A percentile compares a stretch with the other conserved stretches of the same genome.
These are phyloP conservation scores for Quercus cerris DNA, from an alignment of 306 rosid genomes.

Conservation along the genomic window DNA sequence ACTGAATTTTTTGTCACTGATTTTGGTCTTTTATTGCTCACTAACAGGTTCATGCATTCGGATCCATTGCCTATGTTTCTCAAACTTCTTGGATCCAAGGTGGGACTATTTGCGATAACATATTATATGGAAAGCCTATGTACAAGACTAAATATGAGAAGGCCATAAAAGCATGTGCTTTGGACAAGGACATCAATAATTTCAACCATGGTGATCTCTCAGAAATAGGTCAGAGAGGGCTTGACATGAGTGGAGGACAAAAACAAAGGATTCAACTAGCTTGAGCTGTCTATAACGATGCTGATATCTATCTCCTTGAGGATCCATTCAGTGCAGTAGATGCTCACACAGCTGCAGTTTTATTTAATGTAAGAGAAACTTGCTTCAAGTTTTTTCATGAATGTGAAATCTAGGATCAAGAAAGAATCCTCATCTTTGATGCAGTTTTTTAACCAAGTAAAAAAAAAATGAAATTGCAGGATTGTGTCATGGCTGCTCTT, in stretches of 20 bases:
- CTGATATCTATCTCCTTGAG: constrained; percentile 49
- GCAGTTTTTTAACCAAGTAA: not conserved
- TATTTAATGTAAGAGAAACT: constrained; percentile 35
- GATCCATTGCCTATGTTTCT: constrained; percentile 52
- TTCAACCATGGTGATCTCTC: constrained; percentile 51
- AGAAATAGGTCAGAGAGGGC: constrained; percentile 58
- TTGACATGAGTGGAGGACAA: constrained; percentile 59
- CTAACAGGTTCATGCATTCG: constrained; percentile 38
- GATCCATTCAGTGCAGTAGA: constrained; percentile 58
- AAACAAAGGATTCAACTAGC: constrained; percentile 56
- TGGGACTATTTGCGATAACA: constrained; percentile 50
- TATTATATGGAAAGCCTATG: constrained; percentile 45
- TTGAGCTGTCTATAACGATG: constrained; percentile 49
- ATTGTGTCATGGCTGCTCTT: constrained; percentile 42
- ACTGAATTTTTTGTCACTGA: constrained; percentile 10
- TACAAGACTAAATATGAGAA: constrained; percentile 30
- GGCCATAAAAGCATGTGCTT: constrained; percentile 43
- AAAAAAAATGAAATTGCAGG: constrained; percentile 21
- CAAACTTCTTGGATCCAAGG: constrained; percentile 56
- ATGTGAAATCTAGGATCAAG: not conserved
- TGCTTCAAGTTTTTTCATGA: not conserved
- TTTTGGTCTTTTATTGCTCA: not conserved
- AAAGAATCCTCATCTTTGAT: not conserved
- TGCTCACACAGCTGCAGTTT: constrained; percentile 46
- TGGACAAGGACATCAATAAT: constrained; percentile 38